These are phyloP conservation scores for Camellia lanceoleosa DNA, from an alignment of 148 eudicot species.

Conservation along the genomic window DNA sequence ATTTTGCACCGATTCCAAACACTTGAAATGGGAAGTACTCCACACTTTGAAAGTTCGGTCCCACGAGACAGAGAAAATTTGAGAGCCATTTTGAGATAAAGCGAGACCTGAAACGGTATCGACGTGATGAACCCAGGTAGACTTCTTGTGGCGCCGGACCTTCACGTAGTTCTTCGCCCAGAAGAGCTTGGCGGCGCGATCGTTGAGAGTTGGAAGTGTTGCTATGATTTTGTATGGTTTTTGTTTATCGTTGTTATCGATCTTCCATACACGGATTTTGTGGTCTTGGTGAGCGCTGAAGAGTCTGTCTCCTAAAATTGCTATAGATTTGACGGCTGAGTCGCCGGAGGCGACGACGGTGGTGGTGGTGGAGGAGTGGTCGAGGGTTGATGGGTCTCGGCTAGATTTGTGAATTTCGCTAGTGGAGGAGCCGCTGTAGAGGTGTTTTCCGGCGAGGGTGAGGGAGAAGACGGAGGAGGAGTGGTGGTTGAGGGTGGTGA, in stretches of 20 bases:
- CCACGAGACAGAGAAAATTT: slow-evolving; percentile 79
- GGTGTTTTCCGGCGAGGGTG: slow-evolving; percentile 41
- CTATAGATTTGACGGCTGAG: slow-evolving; percentile 59
- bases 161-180: slow-evolving; percentile 63
- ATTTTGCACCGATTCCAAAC: slow-evolving; percentile 59
- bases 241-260: slow-evolving; percentile 11
- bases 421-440: slow-evolving; percentile 52
- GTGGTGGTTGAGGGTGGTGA: slow-evolving; percentile 57
- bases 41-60: slow-evolving; percentile 77
- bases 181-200: slow-evolving; percentile 42
- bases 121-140: slow-evolving; percentile 86
- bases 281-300: slow-evolving; percentile 73
- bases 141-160: slow-evolving; percentile 52
- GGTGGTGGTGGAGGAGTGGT: neutral
- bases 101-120: slow-evolving; percentile 75
- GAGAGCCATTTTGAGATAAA: slow-evolving; percentile 45
- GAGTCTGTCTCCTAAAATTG: slow-evolving; percentile 39
- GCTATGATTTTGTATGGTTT: slow-evolving; percentile 41
- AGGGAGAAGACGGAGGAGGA: slow-evolving; percentile 53
- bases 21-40: slow-evolving; percentile 57
- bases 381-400: slow-evolving; percentile 19
- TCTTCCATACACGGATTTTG: slow-evolving; percentile 68
- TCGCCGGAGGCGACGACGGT: slow-evolving; percentile 22
- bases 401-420: slow-evolving; percentile 49
- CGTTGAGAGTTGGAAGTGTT: slow-evolving; percentile 56